Evolutionary conservation across 345 rosid genomes (phyloP).

Genomic region (Euphorbia pulcherrima): DNA sequence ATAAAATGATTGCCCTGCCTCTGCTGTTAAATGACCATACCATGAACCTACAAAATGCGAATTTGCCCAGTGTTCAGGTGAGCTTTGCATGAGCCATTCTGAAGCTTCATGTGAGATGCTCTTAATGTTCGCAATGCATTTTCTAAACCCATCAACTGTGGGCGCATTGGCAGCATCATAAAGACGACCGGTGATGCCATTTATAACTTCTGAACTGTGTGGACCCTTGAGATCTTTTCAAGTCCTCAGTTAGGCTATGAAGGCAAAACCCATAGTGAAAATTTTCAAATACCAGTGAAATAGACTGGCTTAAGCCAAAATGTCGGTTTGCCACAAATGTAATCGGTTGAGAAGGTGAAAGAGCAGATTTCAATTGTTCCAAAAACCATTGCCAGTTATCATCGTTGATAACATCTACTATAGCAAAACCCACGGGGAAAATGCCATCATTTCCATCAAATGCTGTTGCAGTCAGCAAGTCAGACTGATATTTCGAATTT

Average conservation of each 20-base stretch:
- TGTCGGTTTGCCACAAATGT: constrained; percentile 21
- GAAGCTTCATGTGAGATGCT: constrained; percentile 28
- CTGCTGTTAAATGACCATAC: constrained; percentile 15
- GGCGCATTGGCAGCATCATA: constrained; percentile 27
- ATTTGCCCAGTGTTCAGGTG: constrained; percentile 29
- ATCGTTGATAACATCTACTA: constrained; percentile 22
- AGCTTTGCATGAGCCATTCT: constrained; percentile 22
- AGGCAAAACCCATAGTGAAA: constrained; percentile 25
- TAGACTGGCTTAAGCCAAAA: constrained; percentile 18
- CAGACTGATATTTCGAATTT: constrained; percentile 22
- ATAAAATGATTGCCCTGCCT: constrained; percentile 27
- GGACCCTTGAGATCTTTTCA: constrained; percentile 29
- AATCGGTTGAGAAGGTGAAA: constrained; percentile 15
- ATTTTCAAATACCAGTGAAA: constrained; percentile 19
- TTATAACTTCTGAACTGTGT: constrained; percentile 20
- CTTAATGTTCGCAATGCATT: constrained; percentile 19
- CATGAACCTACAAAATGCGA: constrained; percentile 22
- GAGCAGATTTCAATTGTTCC: constrained; percentile 17
- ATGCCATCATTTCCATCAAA: constrained; percentile 27
- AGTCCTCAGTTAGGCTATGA: constrained; percentile 30
- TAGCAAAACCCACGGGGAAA: constrained; percentile 27
- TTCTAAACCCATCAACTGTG: constrained; percentile 22
- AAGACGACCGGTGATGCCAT: constrained; percentile 17
- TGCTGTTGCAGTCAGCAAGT: constrained; percentile 29
- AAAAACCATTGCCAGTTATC: constrained; percentile 36